These are phyloP conservation scores for Eucalyptus cloeziana DNA, from an alignment of 345 rosid genomes.

Conservation along the genomic window DNA sequence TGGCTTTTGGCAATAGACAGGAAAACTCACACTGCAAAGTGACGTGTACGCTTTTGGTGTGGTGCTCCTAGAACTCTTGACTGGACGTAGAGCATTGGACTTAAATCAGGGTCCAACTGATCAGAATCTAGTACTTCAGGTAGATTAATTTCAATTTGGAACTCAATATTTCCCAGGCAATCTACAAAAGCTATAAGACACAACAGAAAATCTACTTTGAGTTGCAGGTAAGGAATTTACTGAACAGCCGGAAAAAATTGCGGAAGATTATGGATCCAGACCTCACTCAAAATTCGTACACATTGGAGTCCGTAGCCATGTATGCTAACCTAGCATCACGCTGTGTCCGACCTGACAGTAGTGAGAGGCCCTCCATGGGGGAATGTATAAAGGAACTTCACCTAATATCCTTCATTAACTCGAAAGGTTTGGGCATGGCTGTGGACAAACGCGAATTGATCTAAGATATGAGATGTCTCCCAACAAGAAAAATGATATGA, in stretches of 20 bases:
- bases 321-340: conserved; percentile 90
- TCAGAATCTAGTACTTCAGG: conserved; percentile 96
- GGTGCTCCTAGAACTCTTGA: conserved; percentile 87
- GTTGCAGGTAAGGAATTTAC: conserved; percentile 69
- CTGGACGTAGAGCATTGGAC: conserved; percentile 95
- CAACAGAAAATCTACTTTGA: not conserved
- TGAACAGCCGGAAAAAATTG: conserved; percentile 71
- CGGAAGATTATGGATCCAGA: conserved; percentile 83
- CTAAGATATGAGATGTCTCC: conserved; percentile 4
- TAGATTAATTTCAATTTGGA: not conserved
- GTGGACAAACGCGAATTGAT: conserved; percentile 42
- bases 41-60: conserved; percentile 98
- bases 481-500: not conserved
- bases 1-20: conserved; percentile 45
- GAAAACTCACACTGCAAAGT: conserved; percentile 89
- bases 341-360: conserved; percentile 78
- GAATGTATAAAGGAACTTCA: conserved; percentile 85
- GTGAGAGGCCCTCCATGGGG: conserved; percentile 76
- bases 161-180: not conserved
- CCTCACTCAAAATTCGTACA: conserved; percentile 54
- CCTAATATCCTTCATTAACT: conserved; percentile 52
- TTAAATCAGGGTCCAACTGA: conserved; percentile 74
- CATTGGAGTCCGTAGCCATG: conserved; percentile 74
- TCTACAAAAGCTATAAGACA: not conserved
- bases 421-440: conserved; percentile 49